phyloP scores from a whole-genome alignment of 306 rosid genomes.

The Phaseolus lunatus region DNA sequence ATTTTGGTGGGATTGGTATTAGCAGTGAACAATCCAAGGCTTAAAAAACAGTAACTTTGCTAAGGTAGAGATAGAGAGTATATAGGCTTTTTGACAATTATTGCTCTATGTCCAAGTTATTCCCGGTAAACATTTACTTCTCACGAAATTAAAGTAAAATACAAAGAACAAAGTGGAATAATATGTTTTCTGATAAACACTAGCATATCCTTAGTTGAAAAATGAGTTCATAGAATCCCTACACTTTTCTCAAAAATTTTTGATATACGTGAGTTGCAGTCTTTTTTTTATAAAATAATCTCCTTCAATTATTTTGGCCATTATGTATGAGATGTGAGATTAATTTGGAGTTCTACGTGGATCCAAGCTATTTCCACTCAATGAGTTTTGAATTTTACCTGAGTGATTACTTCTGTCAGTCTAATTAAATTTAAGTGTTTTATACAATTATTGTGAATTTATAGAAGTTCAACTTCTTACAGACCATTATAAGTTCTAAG shows the following conservation, averaged over 20 bases:
- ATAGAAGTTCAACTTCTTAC: not conserved
- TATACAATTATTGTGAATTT: too few species aligned
- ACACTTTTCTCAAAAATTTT: not conserved
- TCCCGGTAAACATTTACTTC: not conserved
- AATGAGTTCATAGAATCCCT: not conserved
- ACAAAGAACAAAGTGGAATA: not conserved
- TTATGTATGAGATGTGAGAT: not conserved
- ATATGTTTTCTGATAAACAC: not conserved
- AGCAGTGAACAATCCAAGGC: not conserved
- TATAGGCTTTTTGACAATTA: conserved; percentile 26
- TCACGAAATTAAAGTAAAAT: conserved; percentile 12
- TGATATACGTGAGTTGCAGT: not conserved
- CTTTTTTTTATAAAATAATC: not conserved
- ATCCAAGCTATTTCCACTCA: not conserved
- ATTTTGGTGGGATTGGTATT: conserved; percentile 7
- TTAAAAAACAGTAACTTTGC: not conserved
- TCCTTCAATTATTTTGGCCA: not conserved
- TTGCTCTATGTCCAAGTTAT: not conserved
- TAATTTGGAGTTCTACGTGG: not conserved
- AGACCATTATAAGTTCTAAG: not conserved
- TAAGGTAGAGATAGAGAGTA: not conserved
- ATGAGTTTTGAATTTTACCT: not conserved
- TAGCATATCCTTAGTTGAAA: not conserved
- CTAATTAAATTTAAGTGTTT: too few species aligned
- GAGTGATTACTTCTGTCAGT: too few species aligned